Evolutionary conservation across 768 basidiomycete genomes (phyloP).

Genomic region (Pholiota molesta): DNA sequence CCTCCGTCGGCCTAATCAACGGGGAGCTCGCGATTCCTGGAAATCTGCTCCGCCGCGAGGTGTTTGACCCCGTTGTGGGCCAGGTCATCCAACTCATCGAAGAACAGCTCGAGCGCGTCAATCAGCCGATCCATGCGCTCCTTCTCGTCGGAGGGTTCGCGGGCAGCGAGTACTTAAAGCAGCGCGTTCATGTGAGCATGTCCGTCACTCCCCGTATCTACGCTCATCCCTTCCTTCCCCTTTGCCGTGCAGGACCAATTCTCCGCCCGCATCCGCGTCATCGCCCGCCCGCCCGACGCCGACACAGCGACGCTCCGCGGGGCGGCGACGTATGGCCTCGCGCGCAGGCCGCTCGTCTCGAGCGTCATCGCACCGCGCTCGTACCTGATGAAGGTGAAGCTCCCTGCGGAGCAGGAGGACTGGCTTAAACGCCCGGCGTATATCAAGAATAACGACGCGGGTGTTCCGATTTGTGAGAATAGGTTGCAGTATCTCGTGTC

Average conservation of each 20-base stretch:
- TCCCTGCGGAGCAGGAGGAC: constrained; percentile 87
- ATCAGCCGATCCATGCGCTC: constrained; percentile 78
- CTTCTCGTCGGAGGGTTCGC: constrained; percentile 91
- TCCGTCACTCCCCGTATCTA: constrained; percentile 11
- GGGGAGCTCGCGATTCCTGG: constrained; percentile 87
- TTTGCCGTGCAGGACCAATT: constrained; percentile 60
- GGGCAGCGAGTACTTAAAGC: constrained; percentile 83
- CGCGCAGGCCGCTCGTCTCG: constrained; percentile 74
- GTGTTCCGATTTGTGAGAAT: constrained; percentile 81
- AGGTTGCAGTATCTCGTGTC: constrained; percentile 87
- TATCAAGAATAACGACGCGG: constrained; percentile 76
- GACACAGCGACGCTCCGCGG: constrained; percentile 89
- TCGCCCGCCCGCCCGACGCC: constrained; percentile 83
- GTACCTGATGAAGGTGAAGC: constrained; percentile 89
- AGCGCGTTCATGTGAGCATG: constrained; percentile 65
- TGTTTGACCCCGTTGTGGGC: constrained; percentile 88
- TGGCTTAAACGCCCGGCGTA: constrained; percentile 85
- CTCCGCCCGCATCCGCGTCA: constrained; percentile 64
- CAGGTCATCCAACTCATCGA: constrained; percentile 83
- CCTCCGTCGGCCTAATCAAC: constrained; percentile 76
- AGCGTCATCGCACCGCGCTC: constrained; percentile 81
- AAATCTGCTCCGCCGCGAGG: constrained; percentile 74
- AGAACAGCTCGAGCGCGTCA: constrained; percentile 67
- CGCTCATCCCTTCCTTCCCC: constrained; percentile 11
- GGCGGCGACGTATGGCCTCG: constrained; percentile 86